Evolutionary conservation across 176 grass and related monocot genomes (phyloP).

Genomic region (Pharus latifolius): DNA sequence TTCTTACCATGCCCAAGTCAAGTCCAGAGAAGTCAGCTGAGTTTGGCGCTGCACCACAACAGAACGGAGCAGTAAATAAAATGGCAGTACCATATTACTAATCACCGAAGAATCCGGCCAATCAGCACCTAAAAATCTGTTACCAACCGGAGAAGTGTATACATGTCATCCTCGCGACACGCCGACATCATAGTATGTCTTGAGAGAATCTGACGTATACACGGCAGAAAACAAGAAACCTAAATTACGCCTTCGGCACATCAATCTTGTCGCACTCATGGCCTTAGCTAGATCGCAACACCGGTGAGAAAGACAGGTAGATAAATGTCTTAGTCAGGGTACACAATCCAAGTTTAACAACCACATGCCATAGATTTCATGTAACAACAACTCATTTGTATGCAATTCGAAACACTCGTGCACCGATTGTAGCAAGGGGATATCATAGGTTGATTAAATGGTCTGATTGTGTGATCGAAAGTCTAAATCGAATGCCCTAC

Average conservation of each 20-base stretch:
- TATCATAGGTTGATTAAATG: neutral
- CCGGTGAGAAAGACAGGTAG: slow-evolving; percentile 2
- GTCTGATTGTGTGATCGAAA: too few relatives aligned
- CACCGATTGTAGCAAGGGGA: too few relatives aligned
- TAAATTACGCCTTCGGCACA: neutral
- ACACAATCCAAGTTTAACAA: neutral
- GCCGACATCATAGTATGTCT: neutral
- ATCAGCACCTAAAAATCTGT: too few relatives aligned
- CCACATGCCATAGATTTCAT: neutral
- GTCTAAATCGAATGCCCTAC: neutral
- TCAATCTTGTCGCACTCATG: neutral
- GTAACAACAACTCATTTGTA: too few relatives aligned
- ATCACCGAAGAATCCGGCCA: neutral
- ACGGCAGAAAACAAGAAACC: neutral
- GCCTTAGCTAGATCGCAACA: neutral
- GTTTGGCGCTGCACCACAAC: slow-evolving; percentile 3
- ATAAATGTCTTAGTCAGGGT: slow-evolving; percentile 26
- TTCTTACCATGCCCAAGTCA: too few relatives aligned
- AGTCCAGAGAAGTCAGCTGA: too few relatives aligned
- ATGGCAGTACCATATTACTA: neutral
- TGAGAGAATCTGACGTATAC: neutral
- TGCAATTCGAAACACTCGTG: too few relatives aligned
- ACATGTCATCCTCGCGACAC: slow-evolving; percentile 5
- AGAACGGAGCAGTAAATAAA: neutral
- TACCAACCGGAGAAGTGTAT: neutral